Evolutionary conservation across 2,329 filamentous ascomycete species (phyloP).

Genomic region (Botrytis paeoniae): DNA sequence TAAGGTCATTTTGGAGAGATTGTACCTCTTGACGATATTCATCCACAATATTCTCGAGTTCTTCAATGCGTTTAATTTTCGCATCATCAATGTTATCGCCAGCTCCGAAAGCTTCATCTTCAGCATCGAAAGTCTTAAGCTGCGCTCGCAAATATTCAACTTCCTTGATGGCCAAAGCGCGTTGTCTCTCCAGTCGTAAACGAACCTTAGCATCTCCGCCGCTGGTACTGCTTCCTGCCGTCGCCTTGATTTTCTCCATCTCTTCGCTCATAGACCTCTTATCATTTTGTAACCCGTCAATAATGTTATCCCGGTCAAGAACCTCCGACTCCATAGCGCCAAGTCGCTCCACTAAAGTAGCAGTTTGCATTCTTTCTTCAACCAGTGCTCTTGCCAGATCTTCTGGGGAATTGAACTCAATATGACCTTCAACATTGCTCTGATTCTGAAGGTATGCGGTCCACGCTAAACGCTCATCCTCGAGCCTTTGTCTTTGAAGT

Average conservation of each 20-base stretch:
- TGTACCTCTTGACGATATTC: slow-evolving; percentile 81
- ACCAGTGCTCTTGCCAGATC: slow-evolving; percentile 80
- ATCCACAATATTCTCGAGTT: slow-evolving; percentile 83
- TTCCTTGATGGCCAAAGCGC: slow-evolving; percentile 81
- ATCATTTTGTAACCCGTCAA: slow-evolving; percentile 69
- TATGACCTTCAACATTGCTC: slow-evolving; percentile 53
- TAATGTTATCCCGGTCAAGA: slow-evolving; percentile 70
- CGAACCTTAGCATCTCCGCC: slow-evolving; percentile 63
- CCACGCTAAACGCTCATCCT: slow-evolving; percentile 87
- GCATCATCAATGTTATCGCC: slow-evolving; percentile 69
- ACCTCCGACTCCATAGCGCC: slow-evolving; percentile 78
- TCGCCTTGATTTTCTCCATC: slow-evolving; percentile 64
- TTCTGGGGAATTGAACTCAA: slow-evolving; percentile 85
- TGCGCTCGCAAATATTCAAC: slow-evolving; percentile 92
- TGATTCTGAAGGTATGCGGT: slow-evolving; percentile 76
- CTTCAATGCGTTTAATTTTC: slow-evolving; percentile 69
- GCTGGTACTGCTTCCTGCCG: slow-evolving; percentile 41
- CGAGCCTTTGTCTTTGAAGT: slow-evolving; percentile 78
- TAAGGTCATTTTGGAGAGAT: slow-evolving; percentile 70
- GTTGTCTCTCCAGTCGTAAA: slow-evolving; percentile 79
- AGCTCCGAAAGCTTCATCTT: slow-evolving; percentile 82
- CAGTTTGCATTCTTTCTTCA: slow-evolving; percentile 75
- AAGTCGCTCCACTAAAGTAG: slow-evolving; percentile 75
- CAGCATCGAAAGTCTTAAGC: slow-evolving; percentile 80
- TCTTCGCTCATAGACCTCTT: slow-evolving; percentile 63